Evolutionary conservation across 805 yeast species (phyloP).

Genomic region (Metschnikowia vanudenii): DNA sequence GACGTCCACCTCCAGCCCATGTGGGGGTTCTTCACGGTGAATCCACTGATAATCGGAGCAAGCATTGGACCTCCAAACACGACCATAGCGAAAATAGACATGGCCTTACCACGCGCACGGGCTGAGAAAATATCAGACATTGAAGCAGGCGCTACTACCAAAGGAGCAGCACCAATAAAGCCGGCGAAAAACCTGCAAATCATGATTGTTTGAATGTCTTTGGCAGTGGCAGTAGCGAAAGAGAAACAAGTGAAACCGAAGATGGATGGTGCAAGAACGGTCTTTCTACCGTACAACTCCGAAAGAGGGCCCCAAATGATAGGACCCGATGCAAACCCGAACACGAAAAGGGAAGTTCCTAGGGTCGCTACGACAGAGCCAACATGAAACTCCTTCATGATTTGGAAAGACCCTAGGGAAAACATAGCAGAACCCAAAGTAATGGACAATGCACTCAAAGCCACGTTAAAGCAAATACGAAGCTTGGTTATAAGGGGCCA

Average conservation of each 20-base stretch:
- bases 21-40: slow-evolving; percentile 51
- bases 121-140: slow-evolving; percentile 24
- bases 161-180: slow-evolving; percentile 26
- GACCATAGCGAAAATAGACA: slow-evolving; percentile 28
- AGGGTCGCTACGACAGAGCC: slow-evolving; percentile 69
- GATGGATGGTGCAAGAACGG: slow-evolving; percentile 54
- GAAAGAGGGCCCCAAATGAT: slow-evolving; percentile 86
- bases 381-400: slow-evolving; percentile 55
- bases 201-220: slow-evolving; percentile 25
- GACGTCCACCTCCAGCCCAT: slow-evolving; percentile 86
- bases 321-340: slow-evolving; percentile 94
- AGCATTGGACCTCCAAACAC: slow-evolving; percentile 33
- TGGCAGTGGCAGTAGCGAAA: slow-evolving; percentile 37
- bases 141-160: slow-evolving; percentile 26
- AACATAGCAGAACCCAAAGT: slow-evolving; percentile 85
- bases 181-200: slow-evolving; percentile 26
- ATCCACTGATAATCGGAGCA: slow-evolving; percentile 48
- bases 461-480: slow-evolving; percentile 27
- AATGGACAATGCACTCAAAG: slow-evolving; percentile 30
- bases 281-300: slow-evolving; percentile 72
- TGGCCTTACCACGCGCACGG: slow-evolving; percentile 23
- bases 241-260: slow-evolving; percentile 58
- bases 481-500: slow-evolving; percentile 49
- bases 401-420: slow-evolving; percentile 54
- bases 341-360: slow-evolving; percentile 77